Conservation (phyloP, 495 filamentous ascomycete genomes). For the Annulohypoxylon moriforme region DNA sequence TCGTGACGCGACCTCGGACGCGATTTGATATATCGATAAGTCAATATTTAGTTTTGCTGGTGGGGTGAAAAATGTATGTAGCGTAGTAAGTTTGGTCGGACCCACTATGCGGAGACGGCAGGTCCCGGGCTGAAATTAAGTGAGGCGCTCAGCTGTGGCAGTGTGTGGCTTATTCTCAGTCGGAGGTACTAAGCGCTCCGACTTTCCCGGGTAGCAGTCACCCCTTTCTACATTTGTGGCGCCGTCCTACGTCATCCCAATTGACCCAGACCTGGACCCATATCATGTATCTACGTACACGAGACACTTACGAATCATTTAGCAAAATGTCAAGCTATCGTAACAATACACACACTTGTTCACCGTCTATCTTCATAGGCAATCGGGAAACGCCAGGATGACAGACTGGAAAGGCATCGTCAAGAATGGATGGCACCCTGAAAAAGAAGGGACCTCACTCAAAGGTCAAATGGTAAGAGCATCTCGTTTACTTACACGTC, state of each 20-base stretch:
- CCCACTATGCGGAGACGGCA: neutral
- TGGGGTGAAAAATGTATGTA: slow-evolving; percentile 27
- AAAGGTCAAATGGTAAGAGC: slow-evolving; percentile 56
- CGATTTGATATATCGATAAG: slow-evolving; percentile 39
- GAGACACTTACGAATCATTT: slow-evolving; percentile 16
- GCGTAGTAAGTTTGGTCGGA: neutral
- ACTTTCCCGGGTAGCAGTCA: neutral
- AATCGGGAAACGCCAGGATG: slow-evolving; percentile 33
- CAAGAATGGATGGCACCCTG: slow-evolving; percentile 58
- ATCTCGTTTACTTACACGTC: neutral
- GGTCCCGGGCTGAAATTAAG: slow-evolving; percentile 1
- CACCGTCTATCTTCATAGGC: neutral
- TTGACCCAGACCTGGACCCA: neutral
- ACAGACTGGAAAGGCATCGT: slow-evolving; percentile 54
- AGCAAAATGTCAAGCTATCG: slow-evolving; percentile 20
- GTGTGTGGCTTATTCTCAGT: neutral
- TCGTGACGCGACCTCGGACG: slow-evolving; percentile 43
- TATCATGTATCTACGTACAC: neutral
- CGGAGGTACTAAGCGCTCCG: neutral
- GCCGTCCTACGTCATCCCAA: neutral
- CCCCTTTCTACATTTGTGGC: slow-evolving; percentile 1
- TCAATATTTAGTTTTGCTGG: slow-evolving; percentile 48
- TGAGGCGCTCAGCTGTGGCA: slow-evolving; percentile 32
- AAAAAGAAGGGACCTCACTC: slow-evolving; percentile 52
- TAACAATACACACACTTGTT: slow-evolving; percentile 5